Percentiles rank a stretch among this genome's conserved stretches.
Evolutionary conservation across 1,284 basidiomycete species (phyloP).

Genomic region (Leccinum subatratum): DNA sequence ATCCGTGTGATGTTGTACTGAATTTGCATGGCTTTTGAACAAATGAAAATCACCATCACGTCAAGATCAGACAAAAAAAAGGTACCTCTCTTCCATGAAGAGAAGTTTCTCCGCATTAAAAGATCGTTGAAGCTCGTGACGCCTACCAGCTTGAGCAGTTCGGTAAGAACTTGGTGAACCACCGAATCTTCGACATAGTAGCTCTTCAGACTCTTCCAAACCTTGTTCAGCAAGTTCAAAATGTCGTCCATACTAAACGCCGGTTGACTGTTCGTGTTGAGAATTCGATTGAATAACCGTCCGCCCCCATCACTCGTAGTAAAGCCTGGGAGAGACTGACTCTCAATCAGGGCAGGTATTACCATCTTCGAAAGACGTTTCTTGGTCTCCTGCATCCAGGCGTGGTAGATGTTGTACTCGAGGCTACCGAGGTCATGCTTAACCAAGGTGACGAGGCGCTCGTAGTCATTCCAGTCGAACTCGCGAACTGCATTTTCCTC

Average conservation of each 20-base stretch:
- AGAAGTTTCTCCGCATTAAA: slow-evolving; percentile 98
- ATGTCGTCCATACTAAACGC: slow-evolving; percentile 99
- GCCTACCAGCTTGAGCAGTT: slow-evolving; percentile 93
- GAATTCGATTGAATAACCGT: slow-evolving; percentile 88
- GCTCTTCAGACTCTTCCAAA: slow-evolving; percentile 97
- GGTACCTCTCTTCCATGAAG: slow-evolving; percentile 97
- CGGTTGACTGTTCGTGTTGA: slow-evolving; percentile 80
- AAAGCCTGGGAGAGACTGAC: slow-evolving; percentile 96
- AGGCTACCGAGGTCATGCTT: slow-evolving; percentile 98
- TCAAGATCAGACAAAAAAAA: slow-evolving; percentile 4
- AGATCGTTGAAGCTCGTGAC: slow-evolving; percentile 99
- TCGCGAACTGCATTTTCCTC: slow-evolving; percentile 86
- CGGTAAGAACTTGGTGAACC: slow-evolving; percentile 94
- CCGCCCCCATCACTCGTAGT: slow-evolving; percentile 93
- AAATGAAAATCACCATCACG: slow-evolving; percentile 1
- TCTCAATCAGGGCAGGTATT: slow-evolving; percentile 96
- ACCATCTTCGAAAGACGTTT: slow-evolving; percentile 97
- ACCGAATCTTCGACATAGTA: slow-evolving; percentile 99
- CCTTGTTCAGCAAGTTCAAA: slow-evolving; percentile 93
- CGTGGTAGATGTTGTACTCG: slow-evolving; percentile 99
- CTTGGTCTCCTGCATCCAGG: slow-evolving; percentile 99
- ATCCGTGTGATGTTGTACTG: slow-evolving; percentile 98
- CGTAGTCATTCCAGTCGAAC: slow-evolving; percentile 97
- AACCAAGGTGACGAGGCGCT: slow-evolving; percentile 92
- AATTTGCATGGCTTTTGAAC: slow-evolving; percentile 86